phyloP scores from a whole-genome alignment of 495 filamentous ascomycete species.

The Jackrogersella minutella region DNA sequence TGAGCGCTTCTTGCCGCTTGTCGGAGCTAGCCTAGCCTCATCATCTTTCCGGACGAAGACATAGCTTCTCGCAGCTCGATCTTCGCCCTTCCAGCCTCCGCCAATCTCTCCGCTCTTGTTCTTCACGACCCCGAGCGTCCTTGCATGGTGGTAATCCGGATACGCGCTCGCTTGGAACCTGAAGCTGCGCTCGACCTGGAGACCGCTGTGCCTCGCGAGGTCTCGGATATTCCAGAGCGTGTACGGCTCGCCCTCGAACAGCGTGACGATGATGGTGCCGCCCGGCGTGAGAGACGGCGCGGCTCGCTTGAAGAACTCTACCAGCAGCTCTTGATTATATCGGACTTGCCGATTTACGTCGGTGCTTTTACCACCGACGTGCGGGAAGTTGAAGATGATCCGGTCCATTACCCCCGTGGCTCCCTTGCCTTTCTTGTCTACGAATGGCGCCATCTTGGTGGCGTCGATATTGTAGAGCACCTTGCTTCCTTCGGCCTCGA shows the following conservation, averaged over 20 bases:
- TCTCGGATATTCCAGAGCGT: conserved; percentile 93
- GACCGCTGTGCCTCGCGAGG: conserved; percentile 78
- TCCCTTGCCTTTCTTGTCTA: conserved; percentile 46
- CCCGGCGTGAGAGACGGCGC: conserved; percentile 49
- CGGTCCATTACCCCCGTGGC: conserved; percentile 67
- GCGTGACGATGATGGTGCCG: conserved; percentile 80
- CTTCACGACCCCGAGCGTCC: conserved; percentile 81
- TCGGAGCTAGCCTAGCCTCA: conserved; percentile 36
- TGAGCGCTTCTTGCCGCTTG: conserved; percentile 54
- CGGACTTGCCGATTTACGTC: conserved; percentile 96
- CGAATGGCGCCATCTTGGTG: conserved; percentile 66
- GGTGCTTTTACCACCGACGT: conserved; percentile 87
- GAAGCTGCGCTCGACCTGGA: conserved; percentile 80
- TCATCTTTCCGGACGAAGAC: conserved; percentile 75
- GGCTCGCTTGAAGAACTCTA: conserved; percentile 77
- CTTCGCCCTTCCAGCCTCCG: conserved; percentile 77
- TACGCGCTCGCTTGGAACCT: conserved; percentile 77
- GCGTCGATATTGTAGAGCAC: conserved; percentile 80
- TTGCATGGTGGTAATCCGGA: conserved; percentile 84
- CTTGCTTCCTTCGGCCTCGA: conserved; percentile 54
- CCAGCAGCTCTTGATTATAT: conserved; percentile 87
- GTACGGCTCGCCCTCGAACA: conserved; percentile 94
- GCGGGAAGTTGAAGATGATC: conserved; percentile 95
- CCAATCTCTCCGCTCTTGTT: conserved; percentile 61
- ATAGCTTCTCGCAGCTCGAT: conserved; percentile 77